phyloP scores from a whole-genome alignment of 495 filamentous ascomycete genomes.

The Xylaria nigripes region DNA sequence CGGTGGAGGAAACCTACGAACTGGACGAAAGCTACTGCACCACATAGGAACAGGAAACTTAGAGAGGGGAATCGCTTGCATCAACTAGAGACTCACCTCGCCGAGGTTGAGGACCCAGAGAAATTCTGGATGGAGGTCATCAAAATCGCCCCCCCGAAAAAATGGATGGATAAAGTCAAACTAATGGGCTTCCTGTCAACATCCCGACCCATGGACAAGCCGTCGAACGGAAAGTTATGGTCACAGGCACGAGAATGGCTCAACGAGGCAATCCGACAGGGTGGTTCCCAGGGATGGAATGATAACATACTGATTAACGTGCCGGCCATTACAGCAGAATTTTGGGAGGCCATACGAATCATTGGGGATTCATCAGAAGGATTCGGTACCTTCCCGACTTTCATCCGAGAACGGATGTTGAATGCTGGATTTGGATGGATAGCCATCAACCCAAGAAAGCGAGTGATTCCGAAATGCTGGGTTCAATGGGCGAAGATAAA shows the following conservation, averaged over 20 bases:
- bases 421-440: neutral
- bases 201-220: neutral
- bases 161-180: neutral
- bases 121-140: neutral
- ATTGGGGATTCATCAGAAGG: neutral
- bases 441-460: neutral
- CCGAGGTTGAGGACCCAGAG: neutral
- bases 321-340: neutral
- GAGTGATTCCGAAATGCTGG: neutral
- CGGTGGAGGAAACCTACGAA: neutral
- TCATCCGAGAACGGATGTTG: neutral
- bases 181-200: neutral
- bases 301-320: neutral
- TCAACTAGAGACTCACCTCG: neutral
- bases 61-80: neutral
- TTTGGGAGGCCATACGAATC: neutral
- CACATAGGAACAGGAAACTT: neutral
- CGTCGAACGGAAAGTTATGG: neutral
- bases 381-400: neutral
- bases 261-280: neutral
- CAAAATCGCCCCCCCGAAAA: neutral
- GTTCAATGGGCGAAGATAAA: neutral
- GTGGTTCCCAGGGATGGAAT: neutral
- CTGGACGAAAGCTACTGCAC: neutral
- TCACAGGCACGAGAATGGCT: neutral